Conservation (phyloP, 139 green algal genomes). For the Ettlia oleoabundans region DNA sequence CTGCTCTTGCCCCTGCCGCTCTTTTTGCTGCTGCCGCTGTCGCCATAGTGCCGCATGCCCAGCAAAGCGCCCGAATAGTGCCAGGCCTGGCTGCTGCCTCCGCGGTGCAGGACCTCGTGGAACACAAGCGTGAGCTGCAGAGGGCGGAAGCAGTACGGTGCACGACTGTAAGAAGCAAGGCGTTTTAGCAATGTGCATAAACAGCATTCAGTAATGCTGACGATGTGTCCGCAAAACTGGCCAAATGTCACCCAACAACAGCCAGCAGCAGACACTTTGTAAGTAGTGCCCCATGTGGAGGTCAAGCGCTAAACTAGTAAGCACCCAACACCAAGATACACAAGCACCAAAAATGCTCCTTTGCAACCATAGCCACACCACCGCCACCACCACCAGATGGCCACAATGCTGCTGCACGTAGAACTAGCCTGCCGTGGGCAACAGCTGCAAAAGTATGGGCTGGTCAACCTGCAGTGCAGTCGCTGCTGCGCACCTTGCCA, state of each 20-base stretch:
- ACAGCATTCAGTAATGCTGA: neutral
- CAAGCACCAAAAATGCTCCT: too few species aligned
- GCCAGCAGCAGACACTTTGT: too few species aligned
- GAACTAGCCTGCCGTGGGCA: neutral
- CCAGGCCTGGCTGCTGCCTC: conserved; percentile 46
- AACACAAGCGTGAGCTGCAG: conserved; percentile 54
- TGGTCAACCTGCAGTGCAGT: too few species aligned
- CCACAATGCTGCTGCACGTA: too few species aligned
- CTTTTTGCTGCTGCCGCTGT: neutral
- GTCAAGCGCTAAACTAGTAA: too few species aligned
- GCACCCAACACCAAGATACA: too few species aligned
- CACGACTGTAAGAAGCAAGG: neutral
- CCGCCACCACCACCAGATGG: too few species aligned
- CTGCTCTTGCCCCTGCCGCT: too few species aligned
- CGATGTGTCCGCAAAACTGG: too few species aligned
- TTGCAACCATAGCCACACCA: too few species aligned
- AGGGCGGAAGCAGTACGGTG: neutral
- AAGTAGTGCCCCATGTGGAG: too few species aligned
- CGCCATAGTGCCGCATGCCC: conserved; percentile 54
- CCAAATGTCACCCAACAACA: too few species aligned
- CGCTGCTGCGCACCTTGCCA: conserved; percentile 10
- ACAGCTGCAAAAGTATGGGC: neutral
- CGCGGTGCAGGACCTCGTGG: conserved; percentile 55
- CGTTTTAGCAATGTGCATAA: neutral
- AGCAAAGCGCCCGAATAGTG: conserved; percentile 61